Evolutionary conservation across 345 rosid species (phyloP).

Genomic region (Citrus hindsii): DNA sequence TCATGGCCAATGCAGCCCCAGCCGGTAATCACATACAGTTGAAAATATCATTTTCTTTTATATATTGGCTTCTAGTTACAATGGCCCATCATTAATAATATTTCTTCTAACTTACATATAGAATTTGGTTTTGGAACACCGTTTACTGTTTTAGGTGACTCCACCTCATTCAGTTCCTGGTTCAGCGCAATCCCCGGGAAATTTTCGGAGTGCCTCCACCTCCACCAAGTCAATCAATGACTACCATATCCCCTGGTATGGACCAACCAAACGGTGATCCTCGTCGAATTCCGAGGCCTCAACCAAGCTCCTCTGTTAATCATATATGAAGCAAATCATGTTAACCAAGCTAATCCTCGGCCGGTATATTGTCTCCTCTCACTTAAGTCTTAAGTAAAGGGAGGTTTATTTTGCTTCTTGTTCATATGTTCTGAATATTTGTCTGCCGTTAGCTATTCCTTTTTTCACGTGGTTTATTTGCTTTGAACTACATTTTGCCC

Average conservation of each 20-base stretch:
- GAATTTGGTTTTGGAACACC: conserved; percentile 10
- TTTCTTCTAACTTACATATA: too few species aligned
- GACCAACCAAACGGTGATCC: conserved; percentile 81
- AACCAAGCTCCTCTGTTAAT: conserved; percentile 56
- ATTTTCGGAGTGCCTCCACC: conserved; percentile 68
- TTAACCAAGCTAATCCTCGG: conserved; percentile 79
- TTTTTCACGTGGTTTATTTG: not conserved
- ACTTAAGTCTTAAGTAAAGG: not conserved
- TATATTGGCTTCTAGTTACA: not conserved
- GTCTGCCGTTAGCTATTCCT: not conserved
- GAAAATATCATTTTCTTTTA: not conserved
- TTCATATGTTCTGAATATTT: not conserved
- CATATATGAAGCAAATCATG: conserved; percentile 73
- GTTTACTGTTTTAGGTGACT: conserved; percentile 37
- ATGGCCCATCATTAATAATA: not conserved
- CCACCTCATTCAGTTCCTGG: conserved; percentile 58
- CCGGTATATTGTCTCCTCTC: conserved; percentile 43
- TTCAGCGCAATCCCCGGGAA: conserved; percentile 56
- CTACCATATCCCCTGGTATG: conserved; percentile 62
- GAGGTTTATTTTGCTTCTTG: not conserved
- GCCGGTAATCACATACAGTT: conserved; percentile 25
- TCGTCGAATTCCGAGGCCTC: conserved; percentile 88
- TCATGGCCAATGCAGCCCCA: conserved; percentile 43
- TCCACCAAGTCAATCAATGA: conserved; percentile 75
- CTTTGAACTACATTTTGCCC: not conserved